These are phyloP conservation scores for Fomitopsis betulina DNA, from an alignment of 1,284 basidiomycete genomes.

Conservation along the genomic window DNA sequence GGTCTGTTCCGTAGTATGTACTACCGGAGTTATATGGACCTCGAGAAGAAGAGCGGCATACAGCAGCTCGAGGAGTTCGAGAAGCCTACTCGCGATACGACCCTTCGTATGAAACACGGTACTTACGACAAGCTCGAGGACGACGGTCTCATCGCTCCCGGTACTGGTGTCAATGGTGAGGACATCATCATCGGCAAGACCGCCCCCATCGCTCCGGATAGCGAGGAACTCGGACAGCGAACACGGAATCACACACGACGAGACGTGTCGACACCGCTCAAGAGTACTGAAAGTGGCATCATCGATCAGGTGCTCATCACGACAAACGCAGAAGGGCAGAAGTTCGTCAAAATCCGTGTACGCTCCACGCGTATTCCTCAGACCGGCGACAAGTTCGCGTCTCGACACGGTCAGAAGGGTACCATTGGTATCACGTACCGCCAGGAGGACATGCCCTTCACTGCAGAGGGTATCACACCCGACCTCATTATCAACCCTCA, in stretches of 20 bases:
- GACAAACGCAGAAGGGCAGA: constrained; percentile 93
- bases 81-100: constrained; percentile 92
- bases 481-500: constrained; percentile 99
- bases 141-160: constrained; percentile 94
- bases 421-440: constrained; percentile 99
- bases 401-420: constrained; percentile 99
- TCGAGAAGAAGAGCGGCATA: constrained; percentile 96
- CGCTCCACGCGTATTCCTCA: constrained; percentile 95
- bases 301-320: constrained; percentile 98
- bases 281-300: constrained; percentile 96
- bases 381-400: constrained; percentile 99
- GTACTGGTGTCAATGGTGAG: constrained; percentile 92
- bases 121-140: constrained; percentile 98
- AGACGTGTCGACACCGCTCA: constrained; percentile 96
- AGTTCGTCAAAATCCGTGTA: constrained; percentile 98
- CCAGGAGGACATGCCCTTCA: constrained; percentile 99
- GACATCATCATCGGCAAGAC: constrained; percentile 99
- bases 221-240: constrained; percentile 94
- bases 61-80: constrained; percentile 95
- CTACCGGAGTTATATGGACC: constrained; percentile 97
- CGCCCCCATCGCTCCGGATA: constrained; percentile 93
- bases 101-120: constrained; percentile 95
- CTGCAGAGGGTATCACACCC: constrained; percentile 91
- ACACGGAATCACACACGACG: constrained; percentile 87
- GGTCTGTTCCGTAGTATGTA: constrained; percentile 99